Evolutionary conservation across 371 early-diverging fungal genomes (phyloP), one percentile per base, ranked within the genome.

Genomic region (Sporodiniella umbellata): DNA sequence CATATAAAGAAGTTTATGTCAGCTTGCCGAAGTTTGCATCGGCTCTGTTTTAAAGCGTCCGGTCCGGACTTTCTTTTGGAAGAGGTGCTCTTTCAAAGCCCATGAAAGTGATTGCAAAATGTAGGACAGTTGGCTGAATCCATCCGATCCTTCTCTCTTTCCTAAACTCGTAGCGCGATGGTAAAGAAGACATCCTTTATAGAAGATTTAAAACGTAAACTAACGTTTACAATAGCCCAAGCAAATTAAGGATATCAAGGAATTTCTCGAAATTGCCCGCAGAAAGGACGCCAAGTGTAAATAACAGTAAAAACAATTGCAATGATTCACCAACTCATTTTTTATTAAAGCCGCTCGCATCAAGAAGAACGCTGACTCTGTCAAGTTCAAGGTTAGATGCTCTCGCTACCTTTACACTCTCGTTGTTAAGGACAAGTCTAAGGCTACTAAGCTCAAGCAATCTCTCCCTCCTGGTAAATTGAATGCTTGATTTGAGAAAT

Each of bases 371-470:
- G 90, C 87, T 68, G 80, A 79, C 60, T 72, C 86, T 70, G 78
- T 81, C 87, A 96, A 96, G 85, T 95, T 96, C 88, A 96, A 96
- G 92, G 90, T 95, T 60, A 88, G 96, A 69, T 91, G 95, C 87
- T 88, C 94, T 51, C 84, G 84, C 62, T 94, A 92, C 85, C 83
- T 96, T 62, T 94, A 94, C 89, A 96, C 73, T 52, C 82, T 96
- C 55, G 86, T 89, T 51, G 89, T 95, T 57, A 81, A 91, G 52
- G 96, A 96, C 75, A 76, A 83, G 52, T 86, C 85, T 70, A 96
- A 94, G 88, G 96, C 95, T 67, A 81, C 85, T 72, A 95, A 96
- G 88, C 84, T 96, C 57, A 89, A 85, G 74, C 89, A 89, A 74
- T 85, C 87, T 48, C 85, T 90, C 42, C 91, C 91, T 54, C 87